Evolutionary conservation across 2,329 filamentous ascomycete genomes (phyloP), one percentile per base, ranked within the genome.

Genomic region (Fusarium staphyleae): DNA sequence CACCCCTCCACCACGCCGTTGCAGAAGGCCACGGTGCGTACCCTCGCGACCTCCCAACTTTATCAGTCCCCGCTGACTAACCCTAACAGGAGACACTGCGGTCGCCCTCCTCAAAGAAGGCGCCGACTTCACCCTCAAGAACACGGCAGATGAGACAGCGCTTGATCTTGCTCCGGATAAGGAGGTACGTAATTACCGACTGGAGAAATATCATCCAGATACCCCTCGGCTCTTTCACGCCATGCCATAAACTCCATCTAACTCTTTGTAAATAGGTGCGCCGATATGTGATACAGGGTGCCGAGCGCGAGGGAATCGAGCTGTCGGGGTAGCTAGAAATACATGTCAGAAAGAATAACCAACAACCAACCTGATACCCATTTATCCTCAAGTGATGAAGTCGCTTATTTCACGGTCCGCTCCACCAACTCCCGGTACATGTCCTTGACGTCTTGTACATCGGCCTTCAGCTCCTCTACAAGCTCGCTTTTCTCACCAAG

Each of bases 371-470:
- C 24, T 52, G 40, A 47, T 13, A 44, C 29, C 12, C 33, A 39
- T 46, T 45, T 28, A 45, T 60, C 40, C 44, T 37, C 42, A 47
- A 33, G 19, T 44, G 34, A 40, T 30, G 28, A 41, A 34, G 24
- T 37, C 35, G 30, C 54, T 78, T 73, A 89, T 74, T 86, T 88
- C 69, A 92, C 85, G 52, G 91, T 93, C 69, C 87, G 86, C 76
- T 96, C 90, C 41, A 96, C 89, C 72, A 99, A 76, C 70, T 98
- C 93, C 62, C 91, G 86, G 77, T 98, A 98, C 82, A 99, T 96
- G 69, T 87, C 88, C 79, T 99, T 99, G 72, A 99, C 81, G 78
- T 99, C 95, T 62, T 87, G 81, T 46, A 99, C 89, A 78, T 98
- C 95, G 11, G 89, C 88, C 72, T 82, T 86, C 63, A 99, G 78